phyloP scores from a whole-genome alignment of 1,284 basidiomycete species.

The Grifola frondosa region DNA sequence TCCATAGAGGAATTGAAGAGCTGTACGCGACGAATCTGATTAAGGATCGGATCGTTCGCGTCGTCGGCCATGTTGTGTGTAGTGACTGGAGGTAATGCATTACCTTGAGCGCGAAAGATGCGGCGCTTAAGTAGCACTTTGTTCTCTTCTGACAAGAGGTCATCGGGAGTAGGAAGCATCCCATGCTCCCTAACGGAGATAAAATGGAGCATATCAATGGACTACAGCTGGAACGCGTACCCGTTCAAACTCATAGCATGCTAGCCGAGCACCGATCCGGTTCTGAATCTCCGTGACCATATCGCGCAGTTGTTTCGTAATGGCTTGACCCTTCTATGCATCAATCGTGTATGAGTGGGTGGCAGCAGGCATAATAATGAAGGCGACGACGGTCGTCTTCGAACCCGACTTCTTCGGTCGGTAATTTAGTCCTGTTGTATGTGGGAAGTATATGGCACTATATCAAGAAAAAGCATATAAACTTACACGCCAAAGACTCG shows the following conservation, averaged over 20 bases:
- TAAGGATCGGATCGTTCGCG: slow-evolving; percentile 84
- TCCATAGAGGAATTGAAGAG: slow-evolving; percentile 85
- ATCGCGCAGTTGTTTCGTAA: slow-evolving; percentile 92
- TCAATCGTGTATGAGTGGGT: slow-evolving; percentile 97
- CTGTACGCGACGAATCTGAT: slow-evolving; percentile 90
- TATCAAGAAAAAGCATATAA: slow-evolving; percentile 3
- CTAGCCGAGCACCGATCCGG: slow-evolving; percentile 86
- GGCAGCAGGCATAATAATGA: slow-evolving; percentile 97
- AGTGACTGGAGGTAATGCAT: slow-evolving; percentile 86
- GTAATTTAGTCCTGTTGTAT: slow-evolving; percentile 67
- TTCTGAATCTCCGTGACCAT: slow-evolving; percentile 95
- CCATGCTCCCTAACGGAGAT: slow-evolving; percentile 60
- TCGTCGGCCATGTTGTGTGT: slow-evolving; percentile 99
- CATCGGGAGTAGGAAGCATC: slow-evolving; percentile 67
- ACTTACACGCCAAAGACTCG: slow-evolving; percentile 85
- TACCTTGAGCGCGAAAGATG: slow-evolving; percentile 92
- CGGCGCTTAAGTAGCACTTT: slow-evolving; percentile 93
- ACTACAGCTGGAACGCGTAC: slow-evolving; percentile 39
- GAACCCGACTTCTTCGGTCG: slow-evolving; percentile 79
- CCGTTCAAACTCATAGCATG: slow-evolving; percentile 90
- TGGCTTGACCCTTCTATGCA: slow-evolving; percentile 95
- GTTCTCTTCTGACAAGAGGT: slow-evolving; percentile 89
- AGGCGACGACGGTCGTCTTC: slow-evolving; percentile 88
- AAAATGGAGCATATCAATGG: slow-evolving; percentile 4
- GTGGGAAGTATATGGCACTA: background rate